These are phyloP conservation scores for Pyropia haitanensis DNA, from an alignment of 23 red algal species.

Conservation along the genomic window DNA sequence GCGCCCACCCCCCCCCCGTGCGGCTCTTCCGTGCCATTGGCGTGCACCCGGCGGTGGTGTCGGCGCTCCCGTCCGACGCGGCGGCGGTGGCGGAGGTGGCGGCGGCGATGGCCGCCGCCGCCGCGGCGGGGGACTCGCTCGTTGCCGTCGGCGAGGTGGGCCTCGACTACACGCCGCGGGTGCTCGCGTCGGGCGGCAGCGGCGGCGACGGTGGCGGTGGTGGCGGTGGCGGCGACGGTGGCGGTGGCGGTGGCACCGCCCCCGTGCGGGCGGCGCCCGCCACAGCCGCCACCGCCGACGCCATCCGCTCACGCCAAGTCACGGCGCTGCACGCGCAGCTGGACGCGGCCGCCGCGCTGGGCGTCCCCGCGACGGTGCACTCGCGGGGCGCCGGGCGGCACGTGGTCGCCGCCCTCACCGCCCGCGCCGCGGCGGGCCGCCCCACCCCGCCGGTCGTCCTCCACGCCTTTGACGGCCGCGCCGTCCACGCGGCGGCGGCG, in stretches of 20 bases:
- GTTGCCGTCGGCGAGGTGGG: constrained; percentile 58
- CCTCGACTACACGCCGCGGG: constrained; percentile 47
- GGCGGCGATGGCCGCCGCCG: too few relatives aligned
- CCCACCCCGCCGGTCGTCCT: not conserved
- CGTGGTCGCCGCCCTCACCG: constrained; percentile 8
- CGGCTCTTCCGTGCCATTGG: constrained; percentile 22
- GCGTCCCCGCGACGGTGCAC: constrained; percentile 32
- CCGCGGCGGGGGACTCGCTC: not conserved
- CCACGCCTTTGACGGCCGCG: constrained; percentile 58
- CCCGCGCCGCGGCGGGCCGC: not conserved
- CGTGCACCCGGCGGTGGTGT: constrained; percentile 37
- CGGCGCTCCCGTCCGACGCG: constrained; percentile 5
- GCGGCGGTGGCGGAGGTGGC: too few relatives aligned
- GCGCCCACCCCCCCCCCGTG: too few relatives aligned
- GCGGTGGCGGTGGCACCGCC: not conserved
- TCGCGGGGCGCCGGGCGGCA: constrained; percentile 37
- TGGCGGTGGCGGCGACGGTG: too few relatives aligned
- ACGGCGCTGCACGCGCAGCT: constrained; percentile 11
- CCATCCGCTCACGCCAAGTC: too few relatives aligned
- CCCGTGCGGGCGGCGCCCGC: not conserved
- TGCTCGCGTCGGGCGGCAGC: constrained; percentile 7
- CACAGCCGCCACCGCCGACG: too few relatives aligned
- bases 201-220: too few relatives aligned
- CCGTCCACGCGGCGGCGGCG: constrained; percentile 36
- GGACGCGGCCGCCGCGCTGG: not conserved